These are phyloP conservation scores for Fusarium nisikadoi DNA, from an alignment of 2,329 filamentous ascomycete species.

Conservation along the genomic window DNA sequence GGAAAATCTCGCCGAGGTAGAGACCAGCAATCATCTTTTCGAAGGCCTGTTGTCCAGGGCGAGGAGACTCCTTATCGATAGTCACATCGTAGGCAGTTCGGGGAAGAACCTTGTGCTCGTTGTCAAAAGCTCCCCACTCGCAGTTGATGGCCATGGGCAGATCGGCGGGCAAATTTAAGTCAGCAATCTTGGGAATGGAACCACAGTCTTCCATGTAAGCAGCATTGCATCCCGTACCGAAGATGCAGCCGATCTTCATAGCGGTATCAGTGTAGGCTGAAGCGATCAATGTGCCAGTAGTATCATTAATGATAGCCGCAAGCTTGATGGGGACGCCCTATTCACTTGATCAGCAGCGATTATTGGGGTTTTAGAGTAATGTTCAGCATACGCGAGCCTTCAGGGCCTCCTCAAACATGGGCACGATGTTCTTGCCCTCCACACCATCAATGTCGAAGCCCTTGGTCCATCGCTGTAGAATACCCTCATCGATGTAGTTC, in stretches of 20 bases:
- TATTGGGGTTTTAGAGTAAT: background rate
- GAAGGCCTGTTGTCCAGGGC: constrained; percentile 93
- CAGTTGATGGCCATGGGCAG: constrained; percentile 96
- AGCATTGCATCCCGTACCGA: constrained; percentile 97
- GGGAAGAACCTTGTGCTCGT: constrained; percentile 88
- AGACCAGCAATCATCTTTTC: constrained; percentile 98
- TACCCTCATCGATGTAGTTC: constrained; percentile 90
- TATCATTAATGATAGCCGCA: constrained; percentile 95
- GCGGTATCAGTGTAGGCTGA: constrained; percentile 94
- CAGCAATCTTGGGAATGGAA: constrained; percentile 90
- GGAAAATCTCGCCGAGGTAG: constrained; percentile 95
- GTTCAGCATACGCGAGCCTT: constrained; percentile 59
- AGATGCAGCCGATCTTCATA: constrained; percentile 97
- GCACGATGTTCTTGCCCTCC: constrained; percentile 89
- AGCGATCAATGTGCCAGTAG: constrained; percentile 94
- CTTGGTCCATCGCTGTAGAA: constrained; percentile 96
- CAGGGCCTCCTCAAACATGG: constrained; percentile 84
- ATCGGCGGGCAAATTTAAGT: constrained; percentile 87
- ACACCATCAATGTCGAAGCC: constrained; percentile 94
- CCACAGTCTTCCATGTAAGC: constrained; percentile 97
- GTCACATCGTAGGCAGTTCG: constrained; percentile 85
- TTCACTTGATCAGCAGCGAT: constrained; percentile 29
- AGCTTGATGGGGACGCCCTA: constrained; percentile 92
- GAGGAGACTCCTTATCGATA: constrained; percentile 91
- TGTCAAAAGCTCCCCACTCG: constrained; percentile 97